These are phyloP conservation scores for Tricholoma terreum DNA, from an alignment of 768 basidiomycete species.

Conservation along the genomic window DNA sequence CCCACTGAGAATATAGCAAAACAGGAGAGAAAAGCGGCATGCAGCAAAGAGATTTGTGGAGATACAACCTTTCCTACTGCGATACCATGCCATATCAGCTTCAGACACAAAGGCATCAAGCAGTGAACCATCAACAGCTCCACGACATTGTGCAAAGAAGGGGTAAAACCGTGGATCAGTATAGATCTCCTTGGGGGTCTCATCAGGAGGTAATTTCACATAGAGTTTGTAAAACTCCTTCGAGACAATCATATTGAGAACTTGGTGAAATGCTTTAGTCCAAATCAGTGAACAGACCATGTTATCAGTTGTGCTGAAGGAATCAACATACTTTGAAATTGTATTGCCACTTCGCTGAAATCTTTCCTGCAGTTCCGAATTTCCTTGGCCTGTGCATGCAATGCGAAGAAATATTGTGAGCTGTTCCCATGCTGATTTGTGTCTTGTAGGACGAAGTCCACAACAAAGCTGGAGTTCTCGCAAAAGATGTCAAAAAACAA, in stretches of 20 bases:
- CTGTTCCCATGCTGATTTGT: slow-evolving; percentile 27
- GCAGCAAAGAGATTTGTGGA: slow-evolving; percentile 37
- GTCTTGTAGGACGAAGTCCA: slow-evolving; percentile 14
- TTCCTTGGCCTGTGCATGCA: background rate
- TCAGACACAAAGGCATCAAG: slow-evolving; percentile 18
- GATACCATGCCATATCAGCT: slow-evolving; percentile 7
- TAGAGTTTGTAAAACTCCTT: slow-evolving; percentile 19
- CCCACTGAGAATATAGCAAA: slow-evolving; percentile 36
- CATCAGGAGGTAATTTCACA: slow-evolving; percentile 6
- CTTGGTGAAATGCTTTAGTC: slow-evolving; percentile 16
- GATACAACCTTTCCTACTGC: slow-evolving; percentile 31
- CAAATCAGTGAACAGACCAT: slow-evolving; percentile 16
- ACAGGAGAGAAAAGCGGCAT: slow-evolving; percentile 30
- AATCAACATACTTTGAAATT: slow-evolving; percentile 35
- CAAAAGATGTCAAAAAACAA: slow-evolving; percentile 23
- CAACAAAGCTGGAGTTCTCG: slow-evolving; percentile 13
- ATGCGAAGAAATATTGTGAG: slow-evolving; percentile 27
- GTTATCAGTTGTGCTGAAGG: slow-evolving; percentile 19
- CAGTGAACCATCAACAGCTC: slow-evolving; percentile 34
- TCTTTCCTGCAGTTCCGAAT: background rate
- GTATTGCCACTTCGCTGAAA: slow-evolving; percentile 38
- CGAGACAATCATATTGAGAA: slow-evolving; percentile 15
- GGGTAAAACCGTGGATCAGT: slow-evolving; percentile 30
- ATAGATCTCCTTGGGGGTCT: slow-evolving; percentile 19
- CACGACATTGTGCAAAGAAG: slow-evolving; percentile 27